A percentile compares a stretch with the other conserved stretches of the same genome.
Conservation (phyloP, 202 grass and related monocot genomes). For the Setaria viridis region DNA sequence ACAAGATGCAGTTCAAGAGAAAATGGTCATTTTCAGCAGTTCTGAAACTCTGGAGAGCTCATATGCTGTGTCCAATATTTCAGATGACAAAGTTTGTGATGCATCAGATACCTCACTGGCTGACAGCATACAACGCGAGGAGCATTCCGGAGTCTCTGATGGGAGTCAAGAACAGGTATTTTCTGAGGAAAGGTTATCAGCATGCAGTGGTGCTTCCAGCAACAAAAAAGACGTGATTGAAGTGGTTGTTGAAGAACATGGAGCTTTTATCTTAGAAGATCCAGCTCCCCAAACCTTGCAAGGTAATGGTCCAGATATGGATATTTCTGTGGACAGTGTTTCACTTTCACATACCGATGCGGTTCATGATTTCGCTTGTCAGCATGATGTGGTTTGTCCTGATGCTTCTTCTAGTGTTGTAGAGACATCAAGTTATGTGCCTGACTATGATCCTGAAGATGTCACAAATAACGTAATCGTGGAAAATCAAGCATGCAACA, state of each 20-base stretch:
- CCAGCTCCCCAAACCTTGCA: conserved; percentile 41
- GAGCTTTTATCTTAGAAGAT: conserved; percentile 40
- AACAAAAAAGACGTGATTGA: conserved; percentile 34
- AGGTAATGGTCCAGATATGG: conserved; percentile 34
- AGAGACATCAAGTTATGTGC: conserved; percentile 34
- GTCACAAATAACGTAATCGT: conserved; percentile 29
- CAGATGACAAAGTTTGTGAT: conserved; percentile 35
- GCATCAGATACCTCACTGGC: conserved; percentile 31
- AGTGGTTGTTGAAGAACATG: conserved; percentile 32
- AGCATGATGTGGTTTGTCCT: conserved; percentile 39
- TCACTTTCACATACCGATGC: conserved; percentile 11
- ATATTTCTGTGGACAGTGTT: conserved; percentile 41
- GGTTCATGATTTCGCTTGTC: conserved; percentile 37
- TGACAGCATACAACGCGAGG: conserved; percentile 31
- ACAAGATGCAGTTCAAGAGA: conserved; percentile 46
- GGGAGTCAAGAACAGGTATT: conserved; percentile 32
- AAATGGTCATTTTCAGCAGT: conserved; percentile 48
- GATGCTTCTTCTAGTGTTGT: conserved; percentile 47
- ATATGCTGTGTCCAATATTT: conserved; percentile 35
- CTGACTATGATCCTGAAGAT: conserved; percentile 38
- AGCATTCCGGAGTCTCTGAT: conserved; percentile 28
- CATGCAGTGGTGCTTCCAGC: conserved; percentile 5
- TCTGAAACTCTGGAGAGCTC: conserved; percentile 43
- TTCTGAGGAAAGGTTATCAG: conserved; percentile 40
- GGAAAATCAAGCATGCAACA: conserved; percentile 42